These are phyloP conservation scores for Globomyces pollinis-pini DNA, from an alignment of 192 early-diverging fungal genomes.

Conservation along the genomic window DNA sequence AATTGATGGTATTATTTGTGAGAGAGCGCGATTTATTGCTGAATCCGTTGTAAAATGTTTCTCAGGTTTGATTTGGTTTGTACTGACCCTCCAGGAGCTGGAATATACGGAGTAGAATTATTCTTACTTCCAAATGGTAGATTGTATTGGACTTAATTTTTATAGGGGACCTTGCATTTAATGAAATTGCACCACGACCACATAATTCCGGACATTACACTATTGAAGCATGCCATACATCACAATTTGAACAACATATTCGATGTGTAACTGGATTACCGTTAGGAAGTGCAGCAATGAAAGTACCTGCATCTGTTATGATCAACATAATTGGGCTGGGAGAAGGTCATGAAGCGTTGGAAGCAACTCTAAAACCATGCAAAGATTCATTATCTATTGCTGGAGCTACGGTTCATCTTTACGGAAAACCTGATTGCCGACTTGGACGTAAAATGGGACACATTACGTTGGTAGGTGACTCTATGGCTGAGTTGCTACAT, in stretches of 20 bases:
- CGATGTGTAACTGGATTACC: constrained; percentile 87
- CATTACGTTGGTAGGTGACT: constrained; percentile 84
- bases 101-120: constrained; percentile 98
- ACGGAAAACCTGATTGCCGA: constrained; percentile 87
- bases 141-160: neutral
- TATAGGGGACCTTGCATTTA: constrained; percentile 71
- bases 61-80: too few relatives aligned
- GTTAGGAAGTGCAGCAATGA: constrained; percentile 75
- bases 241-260: constrained; percentile 92
- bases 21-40: constrained; percentile 71
- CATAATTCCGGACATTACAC: constrained; percentile 99
- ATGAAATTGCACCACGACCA: constrained; percentile 97
- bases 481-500: constrained; percentile 61
- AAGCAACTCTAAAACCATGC: constrained; percentile 57
- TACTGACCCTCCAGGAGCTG: too few relatives aligned
- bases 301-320: constrained; percentile 89
- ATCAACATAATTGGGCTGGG: constrained; percentile 86
- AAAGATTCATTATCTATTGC: constrained; percentile 63
- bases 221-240: constrained; percentile 93
- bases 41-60: constrained; percentile 69
- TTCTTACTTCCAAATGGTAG: constrained; percentile 81
- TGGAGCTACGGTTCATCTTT: constrained; percentile 87
- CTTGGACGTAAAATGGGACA: constrained; percentile 97
- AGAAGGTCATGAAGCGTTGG: constrained; percentile 34
- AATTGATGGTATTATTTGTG: constrained; percentile 70